Evolutionary conservation across 768 basidiomycete genomes (phyloP).

Genomic region (Ephemerocybe angulata): DNA sequence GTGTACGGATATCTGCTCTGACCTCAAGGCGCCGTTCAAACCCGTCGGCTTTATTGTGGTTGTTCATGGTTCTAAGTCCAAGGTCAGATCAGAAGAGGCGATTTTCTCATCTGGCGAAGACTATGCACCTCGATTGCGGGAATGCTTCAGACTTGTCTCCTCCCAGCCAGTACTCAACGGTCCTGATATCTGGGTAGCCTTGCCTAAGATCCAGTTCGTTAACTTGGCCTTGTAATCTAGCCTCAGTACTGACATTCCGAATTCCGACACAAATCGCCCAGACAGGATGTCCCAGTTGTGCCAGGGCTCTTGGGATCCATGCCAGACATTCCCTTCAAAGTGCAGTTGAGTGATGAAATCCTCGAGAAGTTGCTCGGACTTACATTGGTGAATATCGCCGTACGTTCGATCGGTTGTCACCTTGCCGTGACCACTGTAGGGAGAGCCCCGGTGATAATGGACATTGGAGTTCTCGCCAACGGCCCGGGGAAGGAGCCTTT

Average conservation of each 20-base stretch:
- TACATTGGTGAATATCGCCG: constrained; percentile 93
- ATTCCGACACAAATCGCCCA: constrained; percentile 92
- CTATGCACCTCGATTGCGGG: constrained; percentile 79
- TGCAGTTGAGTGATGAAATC: not conserved
- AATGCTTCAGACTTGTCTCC: constrained; percentile 69
- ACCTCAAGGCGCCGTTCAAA: constrained; percentile 82
- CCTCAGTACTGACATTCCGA: constrained; percentile 66
- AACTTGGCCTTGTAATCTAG: not conserved
- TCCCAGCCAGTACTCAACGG: constrained; percentile 86
- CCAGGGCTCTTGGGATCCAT: constrained; percentile 90
- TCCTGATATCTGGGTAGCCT: constrained; percentile 84
- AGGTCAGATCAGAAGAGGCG: not conserved
- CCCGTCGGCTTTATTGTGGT: constrained; percentile 91
- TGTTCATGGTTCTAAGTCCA: constrained; percentile 51
- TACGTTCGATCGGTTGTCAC: constrained; percentile 66
- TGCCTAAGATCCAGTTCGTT: constrained; percentile 50
- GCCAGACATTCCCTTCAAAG: constrained; percentile 83
- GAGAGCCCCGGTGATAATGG: constrained; percentile 82
- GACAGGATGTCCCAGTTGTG: constrained; percentile 89
- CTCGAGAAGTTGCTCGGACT: constrained; percentile 14
- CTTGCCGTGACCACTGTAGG: constrained; percentile 80
- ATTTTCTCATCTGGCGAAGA: not conserved
- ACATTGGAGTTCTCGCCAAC: constrained; percentile 63
- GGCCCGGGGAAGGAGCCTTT: constrained; percentile 73
- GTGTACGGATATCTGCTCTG: constrained; percentile 12